Conservation (phyloP, 768 basidiomycete genomes). For the Cystobasidium ongulense region DNA sequence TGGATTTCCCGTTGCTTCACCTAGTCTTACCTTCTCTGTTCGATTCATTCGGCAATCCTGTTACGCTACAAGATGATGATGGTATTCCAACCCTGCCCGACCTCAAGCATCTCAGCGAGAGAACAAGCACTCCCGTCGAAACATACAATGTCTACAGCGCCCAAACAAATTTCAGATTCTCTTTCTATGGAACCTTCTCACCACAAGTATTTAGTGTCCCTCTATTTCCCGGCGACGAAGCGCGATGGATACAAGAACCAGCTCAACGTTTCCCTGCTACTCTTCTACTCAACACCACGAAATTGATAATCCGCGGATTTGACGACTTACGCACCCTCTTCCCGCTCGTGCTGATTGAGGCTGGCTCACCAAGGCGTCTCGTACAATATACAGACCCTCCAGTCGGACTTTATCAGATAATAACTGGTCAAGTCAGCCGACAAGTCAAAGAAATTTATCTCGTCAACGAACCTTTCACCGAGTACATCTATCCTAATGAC, state of each 20-base stretch:
- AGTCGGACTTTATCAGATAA: too few species aligned
- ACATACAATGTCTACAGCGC: background rate
- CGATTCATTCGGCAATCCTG: background rate
- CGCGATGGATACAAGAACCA: background rate
- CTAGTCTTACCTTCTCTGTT: background rate
- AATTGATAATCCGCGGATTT: background rate
- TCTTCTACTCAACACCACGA: background rate
- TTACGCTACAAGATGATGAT: background rate
- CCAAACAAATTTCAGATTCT: conserved; percentile 12
- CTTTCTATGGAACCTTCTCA: conserved; percentile 5
- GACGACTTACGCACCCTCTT: background rate
- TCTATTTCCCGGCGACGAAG: background rate
- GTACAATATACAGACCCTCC: too few species aligned
- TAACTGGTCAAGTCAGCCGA: background rate
- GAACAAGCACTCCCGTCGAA: background rate
- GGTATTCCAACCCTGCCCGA: background rate
- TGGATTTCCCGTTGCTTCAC: background rate
- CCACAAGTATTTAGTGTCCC: background rate
- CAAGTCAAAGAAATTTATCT: background rate
- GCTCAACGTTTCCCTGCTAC: background rate
- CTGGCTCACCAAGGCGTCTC: too few species aligned
- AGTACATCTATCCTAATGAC: background rate
- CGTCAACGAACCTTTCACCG: background rate
- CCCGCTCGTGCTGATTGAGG: background rate
- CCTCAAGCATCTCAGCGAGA: background rate